These are phyloP conservation scores for Cryptococcus deneoformans DNA, from an alignment of 1,284 basidiomycete species.

Conservation along the genomic window DNA sequence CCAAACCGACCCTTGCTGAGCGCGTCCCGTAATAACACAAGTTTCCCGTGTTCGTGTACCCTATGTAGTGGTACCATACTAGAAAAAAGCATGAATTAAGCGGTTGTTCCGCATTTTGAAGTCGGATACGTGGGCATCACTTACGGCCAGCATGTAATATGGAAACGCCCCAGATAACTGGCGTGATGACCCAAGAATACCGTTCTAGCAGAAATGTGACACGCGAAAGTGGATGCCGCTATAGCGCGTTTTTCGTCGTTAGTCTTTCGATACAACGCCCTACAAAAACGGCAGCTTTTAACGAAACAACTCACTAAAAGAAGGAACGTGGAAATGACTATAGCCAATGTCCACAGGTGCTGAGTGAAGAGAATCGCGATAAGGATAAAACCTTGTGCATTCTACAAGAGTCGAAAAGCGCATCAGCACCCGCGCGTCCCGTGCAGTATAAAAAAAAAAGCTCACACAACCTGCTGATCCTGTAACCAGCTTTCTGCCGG, in stretches of 20 bases:
- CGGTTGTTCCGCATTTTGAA: not conserved
- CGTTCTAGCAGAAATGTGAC: conserved; percentile 32
- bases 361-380: conserved; percentile 40
- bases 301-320: conserved; percentile 30
- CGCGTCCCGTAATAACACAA: conserved; percentile 39
- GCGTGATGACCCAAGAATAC: conserved; percentile 26
- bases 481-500: conserved; percentile 16
- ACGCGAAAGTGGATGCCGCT: conserved; percentile 43
- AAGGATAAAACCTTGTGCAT: conserved; percentile 32
- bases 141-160: conserved; percentile 35
- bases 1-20: conserved; percentile 9
- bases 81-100: not conserved
- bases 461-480: conserved; percentile 33
- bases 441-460: not conserved
- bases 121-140: not conserved
- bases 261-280: not conserved
- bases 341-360: conserved; percentile 41
- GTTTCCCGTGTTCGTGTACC: conserved; percentile 27
- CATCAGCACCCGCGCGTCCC: not conserved
- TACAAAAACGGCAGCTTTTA: not conserved
- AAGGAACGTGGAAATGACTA: conserved; percentile 41
- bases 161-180: conserved; percentile 30
- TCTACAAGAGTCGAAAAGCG: conserved; percentile 12
- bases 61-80: conserved; percentile 37
- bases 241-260: not conserved